phyloP scores from a whole-genome alignment of 2,329 filamentous ascomycete genomes.

The Trichophyton schoenleinii region DNA sequence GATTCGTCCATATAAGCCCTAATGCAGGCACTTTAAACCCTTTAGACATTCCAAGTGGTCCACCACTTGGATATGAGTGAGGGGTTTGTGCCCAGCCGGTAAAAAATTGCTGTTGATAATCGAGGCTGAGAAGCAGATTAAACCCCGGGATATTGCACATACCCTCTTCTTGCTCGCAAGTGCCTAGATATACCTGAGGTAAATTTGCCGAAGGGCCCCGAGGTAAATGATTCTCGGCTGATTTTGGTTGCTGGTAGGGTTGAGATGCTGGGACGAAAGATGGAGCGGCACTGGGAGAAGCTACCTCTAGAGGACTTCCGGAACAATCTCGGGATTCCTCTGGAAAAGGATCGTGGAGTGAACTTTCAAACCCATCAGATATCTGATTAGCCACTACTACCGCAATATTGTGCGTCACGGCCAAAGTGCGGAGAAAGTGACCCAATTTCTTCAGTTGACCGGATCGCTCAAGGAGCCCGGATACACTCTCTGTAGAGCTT shows the following conservation, averaged over 20 bases:
- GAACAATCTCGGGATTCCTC: slow-evolving; percentile 4
- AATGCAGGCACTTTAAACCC: slow-evolving; percentile 65
- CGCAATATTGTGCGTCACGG: slow-evolving; percentile 60
- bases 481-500: slow-evolving; percentile 35
- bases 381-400: slow-evolving; percentile 94
- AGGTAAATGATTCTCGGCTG: neutral
- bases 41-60: neutral
- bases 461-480: slow-evolving; percentile 58
- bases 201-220: neutral
- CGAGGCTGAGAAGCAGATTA: slow-evolving; percentile 53
- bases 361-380: slow-evolving; percentile 61
- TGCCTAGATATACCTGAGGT: neutral
- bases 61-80: slow-evolving; percentile 14
- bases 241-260: neutral
- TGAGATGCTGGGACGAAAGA: neutral
- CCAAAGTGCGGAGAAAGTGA: slow-evolving; percentile 61
- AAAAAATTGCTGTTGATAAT: slow-evolving; percentile 90
- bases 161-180: slow-evolving; percentile 5
- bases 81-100: slow-evolving; percentile 73
- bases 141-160: slow-evolving; percentile 23
- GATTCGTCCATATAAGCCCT: slow-evolving; percentile 81
- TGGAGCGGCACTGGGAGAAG: neutral
- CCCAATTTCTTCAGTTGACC: slow-evolving; percentile 65
- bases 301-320: neutral
- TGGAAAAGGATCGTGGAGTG: slow-evolving; percentile 12